Percentiles rank a stretch among this genome's conserved stretches.
These are phyloP conservation scores for Diatrype stigma DNA, from an alignment of 2,329 filamentous ascomycete species.

Conservation along the genomic window DNA sequence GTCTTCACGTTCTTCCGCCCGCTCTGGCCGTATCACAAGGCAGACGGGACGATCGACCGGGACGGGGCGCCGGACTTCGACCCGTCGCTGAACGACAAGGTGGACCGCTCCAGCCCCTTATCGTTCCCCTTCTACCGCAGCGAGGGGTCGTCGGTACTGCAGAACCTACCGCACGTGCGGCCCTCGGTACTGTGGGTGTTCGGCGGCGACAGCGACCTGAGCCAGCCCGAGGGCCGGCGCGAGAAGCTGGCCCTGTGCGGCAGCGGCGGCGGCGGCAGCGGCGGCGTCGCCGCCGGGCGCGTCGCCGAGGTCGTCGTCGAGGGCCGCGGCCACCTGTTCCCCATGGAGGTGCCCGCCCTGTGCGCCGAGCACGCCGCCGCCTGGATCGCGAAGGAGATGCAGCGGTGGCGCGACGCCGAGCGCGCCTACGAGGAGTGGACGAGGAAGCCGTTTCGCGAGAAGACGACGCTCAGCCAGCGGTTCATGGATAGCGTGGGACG, in stretches of 20 bases:
- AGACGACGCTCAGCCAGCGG: conserved; percentile 51
- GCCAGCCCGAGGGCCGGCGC: conserved; percentile 42
- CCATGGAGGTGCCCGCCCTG: conserved; percentile 70
- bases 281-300: conserved; percentile 58
- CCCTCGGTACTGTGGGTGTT: conserved; percentile 68
- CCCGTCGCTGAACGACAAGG: conserved; percentile 30
- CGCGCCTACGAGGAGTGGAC: conserved; percentile 53
- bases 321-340: conserved; percentile 71
- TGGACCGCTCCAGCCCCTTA: conserved; percentile 28
- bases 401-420: conserved; percentile 54
- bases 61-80: conserved; percentile 43
- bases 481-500: conserved; percentile 50
- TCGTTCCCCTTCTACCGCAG: conserved; percentile 64
- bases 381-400: conserved; percentile 56
- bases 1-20: conserved; percentile 73
- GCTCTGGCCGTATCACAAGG: conserved; percentile 43
- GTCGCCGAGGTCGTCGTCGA: conserved; percentile 64
- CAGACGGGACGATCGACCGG: conserved; percentile 36
- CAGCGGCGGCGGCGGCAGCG: conserved; percentile 61
- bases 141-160: conserved; percentile 55
- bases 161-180: conserved; percentile 54
- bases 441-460: conserved; percentile 44
- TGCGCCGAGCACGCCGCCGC: conserved; percentile 58
- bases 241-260: conserved; percentile 64
- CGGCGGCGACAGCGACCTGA: conserved; percentile 56